Conservation (phyloP, 345 rosid species). For the Brassica juncea region DNA sequence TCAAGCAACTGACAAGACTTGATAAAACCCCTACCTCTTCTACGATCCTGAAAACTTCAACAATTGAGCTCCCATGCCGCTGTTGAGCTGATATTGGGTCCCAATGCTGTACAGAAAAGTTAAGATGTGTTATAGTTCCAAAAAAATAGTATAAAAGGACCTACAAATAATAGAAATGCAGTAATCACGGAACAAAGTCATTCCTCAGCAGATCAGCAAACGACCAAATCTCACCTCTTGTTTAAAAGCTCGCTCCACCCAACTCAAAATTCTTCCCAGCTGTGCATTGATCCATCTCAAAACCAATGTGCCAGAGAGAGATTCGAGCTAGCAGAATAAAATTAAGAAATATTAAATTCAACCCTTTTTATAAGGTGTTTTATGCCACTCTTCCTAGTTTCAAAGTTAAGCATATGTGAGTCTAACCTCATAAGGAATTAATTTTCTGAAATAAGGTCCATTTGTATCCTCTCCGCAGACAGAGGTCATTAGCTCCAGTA, state of each 20-base stretch:
- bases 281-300: constrained; percentile 96
- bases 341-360: neutral
- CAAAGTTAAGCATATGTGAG: constrained; percentile 14
- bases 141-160: neutral
- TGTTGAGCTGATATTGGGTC: constrained; percentile 93
- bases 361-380: constrained; percentile 5
- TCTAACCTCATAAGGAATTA: constrained; percentile 78
- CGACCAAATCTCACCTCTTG: constrained; percentile 65
- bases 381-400: constrained; percentile 15
- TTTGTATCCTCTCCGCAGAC: constrained; percentile 59
- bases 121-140: constrained; percentile 5
- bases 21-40: constrained; percentile 70
- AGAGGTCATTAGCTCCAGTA: constrained; percentile 63
- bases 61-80: constrained; percentile 92
- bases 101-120: constrained; percentile 64
- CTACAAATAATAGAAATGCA: neutral
- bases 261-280: constrained; percentile 79
- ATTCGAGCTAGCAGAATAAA: constrained; percentile 60
- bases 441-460: constrained; percentile 65
- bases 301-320: constrained; percentile 88
- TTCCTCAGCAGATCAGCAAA: neutral
- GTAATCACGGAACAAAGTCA: constrained; percentile 8
- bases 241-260: constrained; percentile 95
- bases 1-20: constrained; percentile 5
- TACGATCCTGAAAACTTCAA: constrained; percentile 93